Base-by-base conservation (phyloP, 352 stramenopile genomes). In the Phytophthora sansomeana region DNA sequence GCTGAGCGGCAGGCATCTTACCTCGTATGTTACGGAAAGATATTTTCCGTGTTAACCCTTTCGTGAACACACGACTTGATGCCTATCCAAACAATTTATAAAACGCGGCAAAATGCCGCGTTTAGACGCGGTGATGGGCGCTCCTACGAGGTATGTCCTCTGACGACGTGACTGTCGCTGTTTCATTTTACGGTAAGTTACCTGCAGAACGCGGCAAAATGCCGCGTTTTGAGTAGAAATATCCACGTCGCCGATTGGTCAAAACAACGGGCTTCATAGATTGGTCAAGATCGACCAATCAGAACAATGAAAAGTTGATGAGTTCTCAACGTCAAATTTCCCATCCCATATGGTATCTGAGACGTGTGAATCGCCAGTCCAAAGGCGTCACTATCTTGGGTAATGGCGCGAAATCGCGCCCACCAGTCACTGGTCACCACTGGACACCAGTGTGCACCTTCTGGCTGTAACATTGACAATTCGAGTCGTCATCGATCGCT, bases 91-190 rank as follows among this genome's bases (percentile, higher is more conserved):
- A 43, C 7, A n/a, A 1, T 43, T 43, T 24, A 16, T 30, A 54
- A 11, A 54, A 54, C 16, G 47, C 30, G 29, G 47, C 47, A 32
- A 54, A 54, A 54, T 54, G 47, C 47, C 47, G 33, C 49, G 13
- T 57, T 57, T 57, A 47, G 49, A 43, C 13, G 10, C 36, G 33
- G 49, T 57, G 33, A 48, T 48, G 42, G 9, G 42, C 42, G 6
- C 42, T 7, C 42, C 21, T 30, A 26, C 19, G 2, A n/a, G n/a
- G n/a, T n/a, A n/a, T n/a, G n/a, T n/a, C n/a, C n/a, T 19, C 6
- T 48, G 19, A 48, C 17, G 19, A 48, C 42, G 17, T 48, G 42
- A 30, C 10, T 32, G 19, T 48, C 8, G 42, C 19, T 48, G 42
- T 48, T 48, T 48, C 42, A 48, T 30, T 32, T 48, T 48, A 48